Evolutionary conservation across 805 yeast species (phyloP), one percentile per base, ranked within the genome.

Genomic region (Kazachstania kunashirensis): DNA sequence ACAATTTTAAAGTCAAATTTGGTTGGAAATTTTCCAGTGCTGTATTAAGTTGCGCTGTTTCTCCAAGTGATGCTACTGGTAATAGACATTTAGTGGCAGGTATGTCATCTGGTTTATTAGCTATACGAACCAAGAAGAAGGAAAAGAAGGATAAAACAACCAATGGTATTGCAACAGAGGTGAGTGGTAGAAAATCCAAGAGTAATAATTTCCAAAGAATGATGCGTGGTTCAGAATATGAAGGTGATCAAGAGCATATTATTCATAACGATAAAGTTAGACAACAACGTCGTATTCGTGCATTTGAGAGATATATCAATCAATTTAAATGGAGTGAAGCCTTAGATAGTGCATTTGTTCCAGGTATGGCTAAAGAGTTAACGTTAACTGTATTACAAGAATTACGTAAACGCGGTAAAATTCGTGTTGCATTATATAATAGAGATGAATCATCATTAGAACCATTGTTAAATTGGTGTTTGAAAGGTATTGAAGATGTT

Each of bases 11-110:
- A 42, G 95, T 89, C 42, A 84, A 81, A 57, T 89, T 86, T 56
- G 96, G 96, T 33, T 89, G 97, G 96, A 89, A 88, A 61, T 89
- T 83, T 54, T 95, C 96, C 24, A 85, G 89, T 17, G 94, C 95
- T 27, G 96, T 92, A 0, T 66, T 92, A 48, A 70, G 84, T 49
- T 78, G 95, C 55, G 97, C 88, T 11, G 80, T 84, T 9, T 84
- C 96, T 7, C 96, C 97, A 19, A 68, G 57, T 24, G 55, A 48
- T 31, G 52, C 57, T 5, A 55, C 52, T 37, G 59, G 58, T 27
- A 59, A 59, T 48, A 81, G 83, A 63, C 97, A 92, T 65, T 71
- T 92, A 45, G 96, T 84, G 25, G 84, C 92, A 12, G 98, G 98
- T 34, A 70, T 92, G 46, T 79, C 88, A 6, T 79, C 94, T 1